These are phyloP conservation scores for Cucurbita maxima DNA, from an alignment of 306 rosid genomes.

Conservation along the genomic window DNA sequence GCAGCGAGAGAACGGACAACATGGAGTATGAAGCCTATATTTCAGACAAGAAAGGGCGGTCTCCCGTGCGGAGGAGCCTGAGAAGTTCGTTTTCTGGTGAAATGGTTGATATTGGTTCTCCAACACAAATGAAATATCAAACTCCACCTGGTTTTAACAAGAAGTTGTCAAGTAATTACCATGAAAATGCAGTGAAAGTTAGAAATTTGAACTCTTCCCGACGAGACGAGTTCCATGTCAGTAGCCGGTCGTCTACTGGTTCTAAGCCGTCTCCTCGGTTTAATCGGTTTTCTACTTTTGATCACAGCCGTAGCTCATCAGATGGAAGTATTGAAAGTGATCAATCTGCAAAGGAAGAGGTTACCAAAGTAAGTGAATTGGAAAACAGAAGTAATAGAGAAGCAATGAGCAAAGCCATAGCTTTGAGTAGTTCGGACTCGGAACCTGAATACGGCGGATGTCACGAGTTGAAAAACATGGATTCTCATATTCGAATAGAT, in stretches of 20 bases:
- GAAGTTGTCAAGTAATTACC: conserved; percentile 13
- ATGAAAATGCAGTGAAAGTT: conserved; percentile 8
- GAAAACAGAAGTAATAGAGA: conserved; percentile 12
- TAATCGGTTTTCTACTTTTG: conserved; percentile 3
- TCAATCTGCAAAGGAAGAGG: conserved; percentile 16
- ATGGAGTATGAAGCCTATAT: conserved; percentile 10
- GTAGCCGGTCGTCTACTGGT: conserved; percentile 9
- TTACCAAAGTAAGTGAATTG: conserved; percentile 11
- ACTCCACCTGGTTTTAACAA: conserved; percentile 9
- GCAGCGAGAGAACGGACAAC: conserved; percentile 13
- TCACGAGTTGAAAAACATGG: conserved; percentile 7
- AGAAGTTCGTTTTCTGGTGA: conserved; percentile 17
- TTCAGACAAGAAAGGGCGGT: conserved; percentile 15
- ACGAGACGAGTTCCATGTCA: conserved; percentile 6
- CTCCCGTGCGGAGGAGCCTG: conserved; percentile 15
- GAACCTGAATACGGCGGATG: neutral
- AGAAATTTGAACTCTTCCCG: conserved; percentile 11
- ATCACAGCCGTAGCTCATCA: conserved; percentile 17
- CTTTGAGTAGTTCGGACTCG: conserved; percentile 18
- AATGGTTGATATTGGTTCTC: conserved; percentile 11
- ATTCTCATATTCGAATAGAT: conserved; percentile 7
- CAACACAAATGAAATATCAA: conserved; percentile 11
- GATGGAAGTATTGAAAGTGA: conserved; percentile 14
- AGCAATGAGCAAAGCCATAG: conserved; percentile 12
- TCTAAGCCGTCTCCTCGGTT: conserved; percentile 1